phyloP scores from a whole-genome alignment of 768 basidiomycete species.

The Tylopilus plumbeoviolaceoides region DNA sequence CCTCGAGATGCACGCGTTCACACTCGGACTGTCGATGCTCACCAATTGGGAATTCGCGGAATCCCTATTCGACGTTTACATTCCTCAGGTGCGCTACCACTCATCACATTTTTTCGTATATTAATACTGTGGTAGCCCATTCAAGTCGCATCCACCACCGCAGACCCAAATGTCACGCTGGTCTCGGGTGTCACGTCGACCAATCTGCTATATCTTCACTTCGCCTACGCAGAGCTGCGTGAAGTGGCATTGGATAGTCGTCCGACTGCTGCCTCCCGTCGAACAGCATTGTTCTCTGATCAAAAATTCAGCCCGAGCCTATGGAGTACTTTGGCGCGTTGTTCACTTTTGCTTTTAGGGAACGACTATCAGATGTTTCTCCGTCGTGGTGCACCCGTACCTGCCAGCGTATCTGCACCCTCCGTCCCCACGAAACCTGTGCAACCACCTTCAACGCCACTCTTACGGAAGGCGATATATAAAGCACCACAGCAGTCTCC shows the following conservation, averaged over 20 bases:
- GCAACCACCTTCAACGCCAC: slow-evolving; percentile 34
- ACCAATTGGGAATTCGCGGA: slow-evolving; percentile 63
- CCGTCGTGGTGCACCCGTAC: slow-evolving; percentile 45
- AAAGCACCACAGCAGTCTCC: slow-evolving; percentile 46
- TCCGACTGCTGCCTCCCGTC: slow-evolving; percentile 37
- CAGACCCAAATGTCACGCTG: slow-evolving; percentile 53
- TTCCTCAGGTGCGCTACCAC: slow-evolving; percentile 45
- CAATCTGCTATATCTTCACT: slow-evolving; percentile 51
- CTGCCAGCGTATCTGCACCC: slow-evolving; percentile 17
- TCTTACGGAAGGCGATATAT: slow-evolving; percentile 38
- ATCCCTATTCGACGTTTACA: slow-evolving; percentile 52
- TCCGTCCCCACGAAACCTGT: slow-evolving; percentile 24
- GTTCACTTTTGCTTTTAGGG: slow-evolving; percentile 58
- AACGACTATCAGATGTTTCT: slow-evolving; percentile 65
- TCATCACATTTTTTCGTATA: background rate
- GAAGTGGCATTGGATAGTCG: slow-evolving; percentile 45
- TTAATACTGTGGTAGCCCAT: slow-evolving; percentile 39
- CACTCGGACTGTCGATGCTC: slow-evolving; percentile 48
- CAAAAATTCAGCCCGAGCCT: slow-evolving; percentile 61
- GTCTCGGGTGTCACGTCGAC: slow-evolving; percentile 61
- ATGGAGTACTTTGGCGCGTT: slow-evolving; percentile 59
- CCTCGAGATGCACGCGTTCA: slow-evolving; percentile 46
- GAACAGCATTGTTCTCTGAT: slow-evolving; percentile 61
- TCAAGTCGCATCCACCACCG: slow-evolving; percentile 37
- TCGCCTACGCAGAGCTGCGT: slow-evolving; percentile 63